These are phyloP conservation scores for Aspergillus vadensis DNA, from an alignment of 2,329 filamentous ascomycete species.

Conservation along the genomic window DNA sequence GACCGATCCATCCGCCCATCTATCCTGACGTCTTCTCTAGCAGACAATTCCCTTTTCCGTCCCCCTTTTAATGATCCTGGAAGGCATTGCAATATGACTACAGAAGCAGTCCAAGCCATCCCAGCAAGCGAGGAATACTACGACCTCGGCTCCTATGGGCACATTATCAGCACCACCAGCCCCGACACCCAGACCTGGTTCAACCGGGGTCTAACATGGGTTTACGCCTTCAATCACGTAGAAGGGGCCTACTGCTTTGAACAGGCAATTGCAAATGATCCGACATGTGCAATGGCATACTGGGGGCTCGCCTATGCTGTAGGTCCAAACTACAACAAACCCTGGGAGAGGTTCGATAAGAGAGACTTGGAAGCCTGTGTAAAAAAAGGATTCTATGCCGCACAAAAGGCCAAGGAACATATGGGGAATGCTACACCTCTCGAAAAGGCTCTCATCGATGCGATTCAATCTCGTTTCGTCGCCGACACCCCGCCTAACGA, in stretches of 20 bases:
- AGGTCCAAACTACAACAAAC: conserved; percentile 57
- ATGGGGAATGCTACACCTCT: conserved; percentile 45
- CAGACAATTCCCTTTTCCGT: too few species aligned
- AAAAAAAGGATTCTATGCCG: conserved; percentile 50
- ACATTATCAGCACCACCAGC: conserved; percentile 57
- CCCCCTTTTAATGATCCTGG: too few species aligned
- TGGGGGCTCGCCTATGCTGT: conserved; percentile 54
- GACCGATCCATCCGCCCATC: too few species aligned
- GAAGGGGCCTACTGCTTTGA: conserved; percentile 61
- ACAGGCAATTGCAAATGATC: conserved; percentile 45
- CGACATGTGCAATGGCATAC: conserved; percentile 48
- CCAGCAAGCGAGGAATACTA: conserved; percentile 37
- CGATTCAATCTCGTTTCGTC: conserved; percentile 63
- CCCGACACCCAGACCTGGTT: conserved; percentile 66
- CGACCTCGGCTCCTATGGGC: conserved; percentile 62
- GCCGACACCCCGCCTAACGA: conserved; percentile 50
- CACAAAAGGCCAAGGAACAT: conserved; percentile 45
- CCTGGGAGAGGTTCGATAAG: conserved; percentile 52
- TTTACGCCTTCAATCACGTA: conserved; percentile 75
- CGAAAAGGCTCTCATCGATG: conserved; percentile 64
- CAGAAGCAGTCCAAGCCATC: conserved; percentile 13
- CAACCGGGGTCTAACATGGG: conserved; percentile 71
- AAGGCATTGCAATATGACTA: too few species aligned
- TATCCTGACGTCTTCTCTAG: too few species aligned
- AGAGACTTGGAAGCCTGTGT: conserved; percentile 46